phyloP scores from a whole-genome alignment of 177 flowering plant species.

The Vitis hybrid region DNA sequence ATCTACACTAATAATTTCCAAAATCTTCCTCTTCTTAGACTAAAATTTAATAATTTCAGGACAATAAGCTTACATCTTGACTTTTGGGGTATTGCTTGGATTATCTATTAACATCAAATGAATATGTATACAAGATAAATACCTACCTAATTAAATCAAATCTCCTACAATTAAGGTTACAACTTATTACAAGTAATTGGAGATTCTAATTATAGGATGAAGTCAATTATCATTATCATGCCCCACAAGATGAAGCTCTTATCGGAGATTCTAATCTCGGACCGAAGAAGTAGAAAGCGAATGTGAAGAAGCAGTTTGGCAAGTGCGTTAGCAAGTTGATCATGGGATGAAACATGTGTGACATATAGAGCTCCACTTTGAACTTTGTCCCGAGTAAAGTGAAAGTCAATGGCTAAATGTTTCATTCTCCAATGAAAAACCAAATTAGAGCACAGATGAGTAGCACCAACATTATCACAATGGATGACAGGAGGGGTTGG shows the following conservation, averaged over 20 bases:
- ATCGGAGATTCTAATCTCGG: not conserved
- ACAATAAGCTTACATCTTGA: no score
- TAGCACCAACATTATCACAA: not conserved
- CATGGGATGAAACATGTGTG: not conserved
- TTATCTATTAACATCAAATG: no score
- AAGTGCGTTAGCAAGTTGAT: not conserved
- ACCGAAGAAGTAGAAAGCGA: not conserved
- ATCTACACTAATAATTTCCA: no score
- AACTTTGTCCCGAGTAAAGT: not conserved
- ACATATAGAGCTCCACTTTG: not conserved
- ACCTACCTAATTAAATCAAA: no score
- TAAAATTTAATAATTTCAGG: no score
- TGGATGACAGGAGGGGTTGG: not conserved
- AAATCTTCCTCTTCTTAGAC: no score
- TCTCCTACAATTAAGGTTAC: no score
- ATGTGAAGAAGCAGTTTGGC: not conserved
- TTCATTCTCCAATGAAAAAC: no score
- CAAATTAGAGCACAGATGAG: not conserved
- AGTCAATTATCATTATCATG: not conserved
- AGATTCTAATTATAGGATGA: no score
- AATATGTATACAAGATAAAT: no score
- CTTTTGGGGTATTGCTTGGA: no score
- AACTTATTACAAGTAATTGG: no score
- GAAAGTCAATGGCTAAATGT: not conserved
- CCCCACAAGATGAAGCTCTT: not conserved